Percentiles rank a stretch among this genome's conserved stretches.
These are phyloP conservation scores for Lichtheimia ramosa DNA, from an alignment of 371 early-diverging fungal genomes.

Conservation along the genomic window DNA sequence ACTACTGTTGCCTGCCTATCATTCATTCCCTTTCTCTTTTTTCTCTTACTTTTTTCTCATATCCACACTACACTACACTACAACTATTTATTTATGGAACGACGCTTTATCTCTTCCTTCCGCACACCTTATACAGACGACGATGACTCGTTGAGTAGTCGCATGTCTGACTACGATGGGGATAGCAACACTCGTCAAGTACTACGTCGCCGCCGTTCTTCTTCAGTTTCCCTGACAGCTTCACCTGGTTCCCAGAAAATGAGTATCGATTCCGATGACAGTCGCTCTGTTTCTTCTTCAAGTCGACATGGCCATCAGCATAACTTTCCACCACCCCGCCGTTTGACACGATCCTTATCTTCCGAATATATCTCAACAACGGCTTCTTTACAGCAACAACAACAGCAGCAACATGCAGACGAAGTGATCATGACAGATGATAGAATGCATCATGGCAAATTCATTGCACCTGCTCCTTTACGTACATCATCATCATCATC, in stretches of 20 bases:
- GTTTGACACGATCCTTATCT: conserved; percentile 12
- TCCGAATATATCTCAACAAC: conserved; percentile 4
- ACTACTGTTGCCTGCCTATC: neutral
- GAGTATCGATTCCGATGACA: conserved; percentile 45
- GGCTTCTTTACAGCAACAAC: neutral
- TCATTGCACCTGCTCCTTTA: conserved; percentile 1
- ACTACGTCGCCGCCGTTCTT: conserved; percentile 14
- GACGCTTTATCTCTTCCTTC: neutral
- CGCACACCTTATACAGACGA: conserved; percentile 19
- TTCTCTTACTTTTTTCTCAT: neutral
- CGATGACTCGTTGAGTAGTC: conserved; percentile 21
- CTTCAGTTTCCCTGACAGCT: conserved; percentile 20
- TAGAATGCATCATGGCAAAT: neutral
- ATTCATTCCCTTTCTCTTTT: neutral
- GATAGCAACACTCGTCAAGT: neutral
- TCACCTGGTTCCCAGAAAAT: conserved; percentile 40
- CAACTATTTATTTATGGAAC: neutral
- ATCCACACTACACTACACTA: neutral
- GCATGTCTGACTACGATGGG: conserved; percentile 33
- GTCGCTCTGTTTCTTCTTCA: conserved; percentile 26
- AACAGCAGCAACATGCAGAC: neutral
- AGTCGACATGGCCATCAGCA: neutral
- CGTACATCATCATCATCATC: neutral
- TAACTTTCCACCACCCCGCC: neutral
- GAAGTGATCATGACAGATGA: neutral